Evolutionary conservation across 169 alveolate species (phyloP), one percentile per base, ranked within the genome.

Genomic region (Cryptosporidium ubiquitum): DNA sequence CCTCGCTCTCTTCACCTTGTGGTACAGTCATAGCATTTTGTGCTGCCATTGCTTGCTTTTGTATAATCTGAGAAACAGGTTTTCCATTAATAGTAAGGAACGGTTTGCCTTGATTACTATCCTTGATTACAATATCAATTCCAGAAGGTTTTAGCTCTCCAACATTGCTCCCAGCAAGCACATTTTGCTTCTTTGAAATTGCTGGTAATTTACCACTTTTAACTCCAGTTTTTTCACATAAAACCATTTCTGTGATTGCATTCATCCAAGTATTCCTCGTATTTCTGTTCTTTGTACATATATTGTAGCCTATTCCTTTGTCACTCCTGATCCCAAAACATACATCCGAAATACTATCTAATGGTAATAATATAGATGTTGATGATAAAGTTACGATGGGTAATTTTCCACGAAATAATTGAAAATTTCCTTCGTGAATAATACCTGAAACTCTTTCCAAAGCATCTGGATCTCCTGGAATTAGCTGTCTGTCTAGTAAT

Each of bases 391-490:
- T 79, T 3, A 79, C 79, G 5, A 79, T 61, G 6, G 89, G 79
- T n/a, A 79, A 3, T 23, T 79, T 79, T 47, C 89, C 89, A 9
- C 89, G 68, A 23, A 44, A 79, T 26, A 79, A 26, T 31, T 79
- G 89, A 26, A 79, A 79, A n/a, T 64, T 60, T 5, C 75, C 75
- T 20, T 79, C n/a, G 40, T 79, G 89, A 31, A 79, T 61, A 2
- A 79, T 35, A 40, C 89, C 89, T 26, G 89, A 61, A 39, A 79
- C 89, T 79, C 75, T 79, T 14, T 79, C 89, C 66, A 79, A 33
- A 26, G 89, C 71, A 61, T 79, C 89, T 44, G 89, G 89, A 61
- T 79, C 89, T 16, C 89, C 89, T 23, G 89, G 75, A 5, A 79
- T 40, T 9, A 79, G 66, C 52, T 79, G 89, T 64, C 79, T 79